Conservation (phyloP, 2,329 filamentous ascomycete species). For the Colletotrichum coccodes region DNA sequence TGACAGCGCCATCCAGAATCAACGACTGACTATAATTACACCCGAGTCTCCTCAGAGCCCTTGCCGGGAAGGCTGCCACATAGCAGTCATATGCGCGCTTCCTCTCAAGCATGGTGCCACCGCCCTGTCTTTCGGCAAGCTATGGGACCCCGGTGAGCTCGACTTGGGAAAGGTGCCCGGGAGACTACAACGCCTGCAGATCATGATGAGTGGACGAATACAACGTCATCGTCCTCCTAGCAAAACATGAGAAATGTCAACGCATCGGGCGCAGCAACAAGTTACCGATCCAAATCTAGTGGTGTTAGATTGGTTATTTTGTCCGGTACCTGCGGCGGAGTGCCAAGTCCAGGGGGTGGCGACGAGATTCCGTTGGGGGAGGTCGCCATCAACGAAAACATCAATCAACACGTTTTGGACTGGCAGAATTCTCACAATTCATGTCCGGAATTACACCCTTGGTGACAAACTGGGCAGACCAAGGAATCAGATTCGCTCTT, state of each 20-base stretch:
- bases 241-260: slow-evolving; percentile 41
- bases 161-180: slow-evolving; percentile 36
- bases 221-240: slow-evolving; percentile 39
- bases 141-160: slow-evolving; percentile 39
- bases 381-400: too few relatives aligned
- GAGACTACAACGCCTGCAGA: slow-evolving; percentile 44
- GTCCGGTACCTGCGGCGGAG: slow-evolving; percentile 53
- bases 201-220: slow-evolving; percentile 40
- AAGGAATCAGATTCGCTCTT: too few relatives aligned
- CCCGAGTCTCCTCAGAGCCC: too few relatives aligned
- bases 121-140: slow-evolving; percentile 37
- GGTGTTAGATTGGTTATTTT: slow-evolving; percentile 46
- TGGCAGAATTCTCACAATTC: too few relatives aligned
- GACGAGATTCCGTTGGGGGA: not conserved
- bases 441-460: too few relatives aligned
- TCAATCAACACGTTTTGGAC: too few relatives aligned
- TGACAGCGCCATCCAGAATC: too few relatives aligned
- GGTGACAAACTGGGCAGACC: too few relatives aligned
- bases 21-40: too few relatives aligned
- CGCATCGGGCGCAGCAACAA: slow-evolving; percentile 38
- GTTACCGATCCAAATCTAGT: slow-evolving; percentile 45
- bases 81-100: slow-evolving; percentile 27
- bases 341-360: slow-evolving; percentile 35
- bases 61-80: slow-evolving; percentile 17
- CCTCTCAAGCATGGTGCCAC: slow-evolving; percentile 21